Base-by-base conservation (phyloP, 2,329 filamentous ascomycete species). In the Akanthomyces lecanii region DNA sequence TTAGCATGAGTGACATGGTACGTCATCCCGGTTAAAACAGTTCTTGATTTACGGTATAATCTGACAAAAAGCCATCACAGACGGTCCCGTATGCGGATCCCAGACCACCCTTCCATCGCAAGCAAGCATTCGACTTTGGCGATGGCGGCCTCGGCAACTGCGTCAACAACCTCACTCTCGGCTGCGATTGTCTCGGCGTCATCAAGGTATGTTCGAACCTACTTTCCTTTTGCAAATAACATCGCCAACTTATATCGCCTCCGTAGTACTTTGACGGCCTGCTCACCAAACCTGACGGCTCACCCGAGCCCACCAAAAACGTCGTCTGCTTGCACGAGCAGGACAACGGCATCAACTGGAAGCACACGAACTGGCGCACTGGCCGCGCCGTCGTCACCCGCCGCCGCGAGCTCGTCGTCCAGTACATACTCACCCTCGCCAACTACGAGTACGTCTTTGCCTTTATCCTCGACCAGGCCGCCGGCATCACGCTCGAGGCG, bases 121-220 rank as follows among this genome's bases (percentile, higher is more conserved):
- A 90, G 70, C 83, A 85, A 18, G 88, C 88, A 0, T 90, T 91
- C 66, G 88, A 91, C 67, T 83, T 90, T 64, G 88, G 88, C 1
- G 86, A 89, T 63, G 85, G 83, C 30, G 87, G 87, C 12, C 82
- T 84, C 4, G 88, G 87, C 1, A 79, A 85, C 65, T 85, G 81
- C 56, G 85, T 86, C 23, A 90, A 90, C 72, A 89, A 89, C 64
- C 78, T 91, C 1, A 76, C 77, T 1, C 78, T 90, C 0, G 87
- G 88, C 8, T 90, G 88, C 63, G 88, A 90, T 69, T 87, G 88
- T 67, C 78, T 91, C 0, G 89, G 89, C 6, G 78, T 83, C 1
- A 89, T 89, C 71, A 76, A 75, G 67, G 71, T 70, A 62, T 30
- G 56, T 16, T 12, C 12, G 1, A 1, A 7, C 18, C 6, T 40